phyloP scores from a whole-genome alignment of 2,329 filamentous ascomycete species.

The Neonectria faginata region DNA sequence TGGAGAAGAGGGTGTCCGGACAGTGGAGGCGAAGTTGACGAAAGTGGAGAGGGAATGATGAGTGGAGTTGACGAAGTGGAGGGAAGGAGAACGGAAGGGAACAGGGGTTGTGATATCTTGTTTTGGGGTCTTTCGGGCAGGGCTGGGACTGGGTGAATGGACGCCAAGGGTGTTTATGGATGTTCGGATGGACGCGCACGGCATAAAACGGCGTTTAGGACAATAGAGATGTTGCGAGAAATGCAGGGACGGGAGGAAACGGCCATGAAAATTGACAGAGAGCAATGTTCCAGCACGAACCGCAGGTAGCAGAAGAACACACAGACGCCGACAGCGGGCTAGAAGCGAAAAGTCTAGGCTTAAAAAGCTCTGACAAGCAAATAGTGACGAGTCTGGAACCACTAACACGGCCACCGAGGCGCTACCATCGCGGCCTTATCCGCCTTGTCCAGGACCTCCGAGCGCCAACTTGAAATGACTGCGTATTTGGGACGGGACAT shows the following conservation, averaged over 20 bases:
- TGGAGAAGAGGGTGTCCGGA: constrained; percentile 16
- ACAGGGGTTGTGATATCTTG: constrained; percentile 31
- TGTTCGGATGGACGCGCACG: constrained; percentile 21
- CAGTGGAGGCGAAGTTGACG: constrained; percentile 27
- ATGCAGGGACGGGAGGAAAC: constrained; percentile 19
- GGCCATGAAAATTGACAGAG: constrained; percentile 2
- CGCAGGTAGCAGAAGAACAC: neutral
- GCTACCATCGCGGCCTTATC: neutral
- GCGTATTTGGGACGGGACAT: neutral
- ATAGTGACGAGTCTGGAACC: neutral
- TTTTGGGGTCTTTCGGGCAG: constrained; percentile 28
- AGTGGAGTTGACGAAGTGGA: constrained; percentile 35
- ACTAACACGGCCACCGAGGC: neutral
- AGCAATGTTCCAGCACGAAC: neutral
- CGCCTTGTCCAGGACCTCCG: constrained; percentile 11
- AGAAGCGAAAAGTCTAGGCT: neutral
- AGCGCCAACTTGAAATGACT: constrained; percentile 12
- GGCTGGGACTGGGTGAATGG: constrained; percentile 30
- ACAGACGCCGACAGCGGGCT: neutral
- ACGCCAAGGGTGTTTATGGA: constrained; percentile 30
- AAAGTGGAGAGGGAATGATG: constrained; percentile 23
- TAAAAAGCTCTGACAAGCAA: neutral
- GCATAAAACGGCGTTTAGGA: constrained; percentile 15
- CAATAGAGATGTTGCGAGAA: neutral
- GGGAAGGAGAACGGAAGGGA: constrained; percentile 20